These are phyloP conservation scores for Globisporangium cederbergense DNA, from an alignment of 352 stramenopile species.

Conservation along the genomic window DNA sequence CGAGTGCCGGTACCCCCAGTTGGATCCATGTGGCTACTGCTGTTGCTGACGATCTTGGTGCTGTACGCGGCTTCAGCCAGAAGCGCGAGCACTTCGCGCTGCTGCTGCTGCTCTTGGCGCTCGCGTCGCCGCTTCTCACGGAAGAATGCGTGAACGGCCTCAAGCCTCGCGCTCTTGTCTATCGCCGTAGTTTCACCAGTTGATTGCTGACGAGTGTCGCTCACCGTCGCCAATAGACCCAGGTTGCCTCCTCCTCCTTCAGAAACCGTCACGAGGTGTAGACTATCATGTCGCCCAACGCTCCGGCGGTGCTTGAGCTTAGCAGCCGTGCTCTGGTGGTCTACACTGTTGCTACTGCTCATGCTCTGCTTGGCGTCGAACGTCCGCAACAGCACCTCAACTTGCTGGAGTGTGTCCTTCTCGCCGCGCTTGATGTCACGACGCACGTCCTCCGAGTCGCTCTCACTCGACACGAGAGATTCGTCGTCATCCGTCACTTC, in stretches of 20 bases:
- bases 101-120: conserved; percentile 36
- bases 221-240: neutral
- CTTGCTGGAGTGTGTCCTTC: conserved; percentile 44
- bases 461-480: conserved; percentile 20
- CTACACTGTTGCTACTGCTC: conserved; percentile 1
- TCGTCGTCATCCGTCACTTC: conserved; percentile 18
- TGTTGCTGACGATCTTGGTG: neutral
- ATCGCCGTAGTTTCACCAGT: conserved; percentile 6
- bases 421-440: conserved; percentile 41
- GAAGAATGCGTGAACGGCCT: conserved; percentile 41
- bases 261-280: neutral
- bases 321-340: neutral
- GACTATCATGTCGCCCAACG: neutral
- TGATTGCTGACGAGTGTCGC: neutral
- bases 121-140: conserved; percentile 35
- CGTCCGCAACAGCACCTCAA: conserved; percentile 36
- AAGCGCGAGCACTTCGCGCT: conserved; percentile 15
- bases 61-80: conserved; percentile 6
- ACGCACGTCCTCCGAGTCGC: conserved; percentile 19
- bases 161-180: conserved; percentile 22
- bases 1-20: neutral
- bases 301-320: neutral
- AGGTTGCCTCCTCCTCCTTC: neutral
- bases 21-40: neutral
- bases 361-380: conserved; percentile 25